Conservation (phyloP, 192 early-diverging fungal genomes). For the Kappamyces sp. region DNA sequence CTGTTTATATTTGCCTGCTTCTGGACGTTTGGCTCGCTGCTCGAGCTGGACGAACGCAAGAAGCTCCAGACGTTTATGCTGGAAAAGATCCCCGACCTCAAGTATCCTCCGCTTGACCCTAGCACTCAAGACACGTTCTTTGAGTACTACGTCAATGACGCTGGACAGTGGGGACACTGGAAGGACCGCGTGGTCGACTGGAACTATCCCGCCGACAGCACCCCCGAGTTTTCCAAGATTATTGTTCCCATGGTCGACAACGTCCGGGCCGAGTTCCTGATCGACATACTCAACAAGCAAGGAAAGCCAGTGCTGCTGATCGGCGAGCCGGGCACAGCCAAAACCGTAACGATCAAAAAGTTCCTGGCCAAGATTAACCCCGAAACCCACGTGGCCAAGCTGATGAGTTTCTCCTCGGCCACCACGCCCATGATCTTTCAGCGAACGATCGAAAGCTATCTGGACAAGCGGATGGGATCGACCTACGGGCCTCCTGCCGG, state of each 20-base stretch:
- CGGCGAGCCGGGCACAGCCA: slow-evolving; percentile 60
- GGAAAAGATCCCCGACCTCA: slow-evolving; percentile 45
- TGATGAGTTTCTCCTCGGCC: slow-evolving; percentile 53
- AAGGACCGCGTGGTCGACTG: slow-evolving; percentile 47
- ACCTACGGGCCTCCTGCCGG: slow-evolving; percentile 62
- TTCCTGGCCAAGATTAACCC: slow-evolving; percentile 54
- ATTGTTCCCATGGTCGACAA: slow-evolving; percentile 63
- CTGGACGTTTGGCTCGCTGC: slow-evolving; percentile 50
- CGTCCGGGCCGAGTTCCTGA: slow-evolving; percentile 54
- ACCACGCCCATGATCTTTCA: slow-evolving; percentile 63
- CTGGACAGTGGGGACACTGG: slow-evolving; percentile 58
- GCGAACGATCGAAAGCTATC: slow-evolving; percentile 56
- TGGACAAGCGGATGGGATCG: slow-evolving; percentile 62
- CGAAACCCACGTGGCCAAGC: slow-evolving; percentile 56
- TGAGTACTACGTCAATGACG: slow-evolving; percentile 56
- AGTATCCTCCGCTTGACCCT: slow-evolving; percentile 50
- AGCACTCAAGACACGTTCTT: slow-evolving; percentile 49
- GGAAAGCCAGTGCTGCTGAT: slow-evolving; percentile 51
- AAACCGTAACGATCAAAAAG: slow-evolving; percentile 55
- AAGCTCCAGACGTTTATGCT: slow-evolving; percentile 50
- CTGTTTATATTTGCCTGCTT: slow-evolving; percentile 56
- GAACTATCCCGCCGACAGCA: slow-evolving; percentile 48
- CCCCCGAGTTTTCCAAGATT: slow-evolving; percentile 60
- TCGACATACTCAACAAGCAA: slow-evolving; percentile 54
- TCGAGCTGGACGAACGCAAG: slow-evolving; percentile 61